Conservation (phyloP, 257 asterid genomes). For the Capsicum chinense region DNA sequence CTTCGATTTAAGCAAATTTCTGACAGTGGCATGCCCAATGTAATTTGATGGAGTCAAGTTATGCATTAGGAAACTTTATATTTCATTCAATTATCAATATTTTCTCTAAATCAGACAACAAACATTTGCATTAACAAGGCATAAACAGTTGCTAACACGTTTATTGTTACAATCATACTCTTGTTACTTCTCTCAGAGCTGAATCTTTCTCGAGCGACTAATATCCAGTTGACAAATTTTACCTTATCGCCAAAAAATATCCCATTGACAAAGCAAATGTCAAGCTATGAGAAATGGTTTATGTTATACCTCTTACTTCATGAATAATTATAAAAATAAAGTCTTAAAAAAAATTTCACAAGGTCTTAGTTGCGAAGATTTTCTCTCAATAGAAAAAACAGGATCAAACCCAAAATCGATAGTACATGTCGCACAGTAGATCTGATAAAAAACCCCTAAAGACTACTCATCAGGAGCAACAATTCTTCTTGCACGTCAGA, state of each 20-base stretch:
- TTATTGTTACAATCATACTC: too few species aligned
- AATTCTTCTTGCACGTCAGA: constrained; percentile 21
- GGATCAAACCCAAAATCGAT: constrained; percentile 9
- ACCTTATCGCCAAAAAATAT: not conserved
- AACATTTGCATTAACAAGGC: too few species aligned
- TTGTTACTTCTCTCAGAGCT: too few species aligned
- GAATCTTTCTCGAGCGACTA: too few species aligned
- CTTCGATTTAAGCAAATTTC: not conserved
- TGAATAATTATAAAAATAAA: not conserved
- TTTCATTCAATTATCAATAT: too few species aligned
- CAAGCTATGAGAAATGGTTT: constrained; percentile 23
- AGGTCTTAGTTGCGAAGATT: constrained; percentile 15
- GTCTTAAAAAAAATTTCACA: not conserved
- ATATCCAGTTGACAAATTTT: not conserved
- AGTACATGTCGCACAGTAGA: not conserved
- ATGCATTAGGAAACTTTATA: too few species aligned
- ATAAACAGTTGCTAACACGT: too few species aligned
- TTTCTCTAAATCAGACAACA: too few species aligned
- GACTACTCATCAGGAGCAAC: not conserved
- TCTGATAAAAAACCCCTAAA: not conserved
- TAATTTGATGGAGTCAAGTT: too few species aligned
- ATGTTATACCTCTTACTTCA: not conserved
- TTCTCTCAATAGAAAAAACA: not conserved
- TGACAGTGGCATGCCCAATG: too few species aligned
- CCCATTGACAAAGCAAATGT: constrained; percentile 2